These are phyloP conservation scores for Polyrhizophydium stewartii DNA, from an alignment of 371 early-diverging fungal species.

Conservation along the genomic window DNA sequence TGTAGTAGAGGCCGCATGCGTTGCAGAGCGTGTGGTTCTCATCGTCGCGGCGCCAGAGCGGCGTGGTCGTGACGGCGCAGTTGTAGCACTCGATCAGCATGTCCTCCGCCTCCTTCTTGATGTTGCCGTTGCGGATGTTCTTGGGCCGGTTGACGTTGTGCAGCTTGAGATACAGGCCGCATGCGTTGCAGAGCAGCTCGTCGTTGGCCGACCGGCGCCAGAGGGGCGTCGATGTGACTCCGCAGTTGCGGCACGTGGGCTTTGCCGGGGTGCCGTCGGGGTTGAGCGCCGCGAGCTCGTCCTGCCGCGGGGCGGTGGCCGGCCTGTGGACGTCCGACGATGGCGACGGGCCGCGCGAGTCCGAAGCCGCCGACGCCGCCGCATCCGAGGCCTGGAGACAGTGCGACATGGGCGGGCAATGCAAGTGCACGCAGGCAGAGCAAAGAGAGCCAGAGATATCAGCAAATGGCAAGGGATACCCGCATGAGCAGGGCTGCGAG, in stretches of 20 bases:
- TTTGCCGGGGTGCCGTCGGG: too few species aligned
- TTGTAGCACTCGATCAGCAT: constrained; percentile 39
- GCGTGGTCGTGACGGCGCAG: constrained; percentile 51
- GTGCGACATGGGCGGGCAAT: too few species aligned
- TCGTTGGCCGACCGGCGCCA: constrained; percentile 74
- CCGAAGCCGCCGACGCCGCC: too few species aligned
- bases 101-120: neutral
- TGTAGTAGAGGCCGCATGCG: constrained; percentile 78
- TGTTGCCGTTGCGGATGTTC: neutral
- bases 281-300: too few species aligned
- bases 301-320: too few species aligned
- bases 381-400: too few species aligned
- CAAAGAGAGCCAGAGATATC: too few species aligned
- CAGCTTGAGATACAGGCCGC: constrained; percentile 82
- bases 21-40: constrained; percentile 79
- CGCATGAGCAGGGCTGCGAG: too few species aligned
- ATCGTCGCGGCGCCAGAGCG: constrained; percentile 81
- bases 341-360: too few species aligned
- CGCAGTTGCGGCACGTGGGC: constrained; percentile 47
- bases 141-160: constrained; percentile 68
- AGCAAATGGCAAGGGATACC: too few species aligned
- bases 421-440: too few species aligned
- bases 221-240: constrained; percentile 50
- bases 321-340: too few species aligned
- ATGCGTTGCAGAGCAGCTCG: constrained; percentile 76